Conservation (phyloP, 257 asterid species). For the Ocimum tenuiflorum region DNA sequence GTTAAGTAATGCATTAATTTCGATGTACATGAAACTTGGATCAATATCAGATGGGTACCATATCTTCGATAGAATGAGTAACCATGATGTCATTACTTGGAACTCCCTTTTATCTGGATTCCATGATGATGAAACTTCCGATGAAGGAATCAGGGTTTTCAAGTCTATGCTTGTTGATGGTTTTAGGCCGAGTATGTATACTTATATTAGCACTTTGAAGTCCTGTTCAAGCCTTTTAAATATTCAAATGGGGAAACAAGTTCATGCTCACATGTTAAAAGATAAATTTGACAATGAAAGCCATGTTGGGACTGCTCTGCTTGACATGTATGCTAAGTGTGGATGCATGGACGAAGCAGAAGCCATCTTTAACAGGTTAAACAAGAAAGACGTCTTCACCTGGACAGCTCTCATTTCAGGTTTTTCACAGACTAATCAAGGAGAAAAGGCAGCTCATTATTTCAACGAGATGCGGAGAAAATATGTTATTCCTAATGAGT, state of each 20-base stretch:
- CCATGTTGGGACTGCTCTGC: slow-evolving; percentile 55
- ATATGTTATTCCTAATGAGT: slow-evolving; percentile 56
- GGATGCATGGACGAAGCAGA: slow-evolving; percentile 50
- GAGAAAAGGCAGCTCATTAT: slow-evolving; percentile 51
- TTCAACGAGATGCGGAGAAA: slow-evolving; percentile 67
- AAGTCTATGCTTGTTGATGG: slow-evolving; percentile 56
- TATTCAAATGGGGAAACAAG: slow-evolving; percentile 57
- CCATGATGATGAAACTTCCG: slow-evolving; percentile 45
- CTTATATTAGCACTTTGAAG: slow-evolving; percentile 60
- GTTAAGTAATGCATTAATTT: slow-evolving; percentile 64
- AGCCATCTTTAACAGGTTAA: slow-evolving; percentile 43
- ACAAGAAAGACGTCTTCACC: slow-evolving; percentile 46
- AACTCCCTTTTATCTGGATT: slow-evolving; percentile 69
- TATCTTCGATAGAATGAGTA: slow-evolving; percentile 44
- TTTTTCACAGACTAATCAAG: slow-evolving; percentile 56
- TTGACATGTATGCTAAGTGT: slow-evolving; percentile 73
- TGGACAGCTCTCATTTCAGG: slow-evolving; percentile 64
- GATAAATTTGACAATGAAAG: slow-evolving; percentile 28
- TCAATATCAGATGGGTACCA: slow-evolving; percentile 41
- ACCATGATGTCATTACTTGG: slow-evolving; percentile 64
- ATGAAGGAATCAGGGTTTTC: slow-evolving; percentile 47
- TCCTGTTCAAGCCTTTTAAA: slow-evolving; percentile 51
- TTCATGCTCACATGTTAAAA: slow-evolving; percentile 55
- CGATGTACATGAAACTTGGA: slow-evolving; percentile 73
- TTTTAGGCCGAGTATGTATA: slow-evolving; percentile 58